These are phyloP conservation scores for Torulaspora maleeae DNA, from an alignment of 805 yeast species.

Conservation along the genomic window DNA sequence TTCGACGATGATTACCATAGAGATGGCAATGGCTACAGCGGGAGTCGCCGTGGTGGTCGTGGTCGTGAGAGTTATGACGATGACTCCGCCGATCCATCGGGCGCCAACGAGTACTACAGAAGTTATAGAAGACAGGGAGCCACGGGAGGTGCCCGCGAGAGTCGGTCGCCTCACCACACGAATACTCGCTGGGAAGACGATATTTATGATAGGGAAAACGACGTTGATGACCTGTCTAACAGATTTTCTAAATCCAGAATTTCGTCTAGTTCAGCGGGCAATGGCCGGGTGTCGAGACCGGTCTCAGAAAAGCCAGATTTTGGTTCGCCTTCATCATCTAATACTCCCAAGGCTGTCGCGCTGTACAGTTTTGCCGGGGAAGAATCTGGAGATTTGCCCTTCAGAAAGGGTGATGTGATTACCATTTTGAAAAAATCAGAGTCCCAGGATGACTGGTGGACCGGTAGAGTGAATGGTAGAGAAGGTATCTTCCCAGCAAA, in stretches of 20 bases:
- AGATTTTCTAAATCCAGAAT: conserved; percentile 36
- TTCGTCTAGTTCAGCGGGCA: conserved; percentile 40
- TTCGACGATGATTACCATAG: conserved; percentile 16
- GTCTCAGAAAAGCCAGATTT: conserved; percentile 41
- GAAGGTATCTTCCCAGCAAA: conserved; percentile 98
- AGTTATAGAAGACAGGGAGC: conserved; percentile 28
- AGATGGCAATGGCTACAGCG: conserved; percentile 6
- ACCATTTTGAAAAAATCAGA: conserved; percentile 81
- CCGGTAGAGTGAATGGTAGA: conserved; percentile 76
- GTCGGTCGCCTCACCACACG: conserved; percentile 18
- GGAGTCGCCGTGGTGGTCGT: conserved; percentile 21
- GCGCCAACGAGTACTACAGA: conserved; percentile 41
- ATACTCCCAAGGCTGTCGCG: conserved; percentile 80
- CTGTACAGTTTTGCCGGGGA: conserved; percentile 85
- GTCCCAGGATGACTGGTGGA: conserved; percentile 98
- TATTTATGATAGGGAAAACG: conserved; percentile 52
- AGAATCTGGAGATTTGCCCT: conserved; percentile 87
- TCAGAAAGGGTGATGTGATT: conserved; percentile 91
- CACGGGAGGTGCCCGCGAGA: not conserved
- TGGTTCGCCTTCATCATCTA: conserved; percentile 29
- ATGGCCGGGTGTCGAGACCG: conserved; percentile 40
- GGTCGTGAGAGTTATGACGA: conserved; percentile 18
- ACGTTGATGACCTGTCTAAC: conserved; percentile 39
- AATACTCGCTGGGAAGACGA: conserved; percentile 82
- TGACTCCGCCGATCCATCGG: conserved; percentile 35